Evolutionary conservation across 257 asterid species (phyloP), one percentile per base, ranked within the genome.

Genomic region (Nicotiana sylvestris): DNA sequence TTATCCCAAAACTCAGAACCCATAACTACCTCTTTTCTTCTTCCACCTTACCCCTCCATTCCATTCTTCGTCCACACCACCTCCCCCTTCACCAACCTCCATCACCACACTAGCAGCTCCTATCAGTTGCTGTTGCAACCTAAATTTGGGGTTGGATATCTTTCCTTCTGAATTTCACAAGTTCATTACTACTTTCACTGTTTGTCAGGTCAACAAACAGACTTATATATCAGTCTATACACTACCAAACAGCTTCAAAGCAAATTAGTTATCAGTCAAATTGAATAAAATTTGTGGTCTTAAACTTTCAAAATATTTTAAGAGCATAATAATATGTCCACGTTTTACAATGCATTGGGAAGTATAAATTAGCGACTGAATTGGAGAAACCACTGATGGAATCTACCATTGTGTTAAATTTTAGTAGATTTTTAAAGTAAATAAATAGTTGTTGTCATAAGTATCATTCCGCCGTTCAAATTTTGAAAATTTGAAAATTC

Each of bases 111-210:
- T 33, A 33, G 37, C 5, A 33, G 37, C 37, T 33, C 37, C 37
- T 33, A 33, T 33, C 5, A 33, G 37, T 4, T 33, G 37, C 37
- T 3, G 37, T 33, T 33, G 37, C 37, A 33, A 33, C 91, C 56
- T 87, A 93, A 85, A 78, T 72, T 78, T 37, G 87, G 29, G 91
- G 81, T 33, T 57, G 85, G 56, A 91, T 84, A 87, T 84, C 96
- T 86, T 93, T 96, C 85, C 99, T 89, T 84, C 99, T 97, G 18
- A 90, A 91, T 86, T 83, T 94, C 66, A 83, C 11, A 25, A 77
- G 51, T 58, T 83, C 94, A 15, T 83, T 84, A 77, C 76, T 81
- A 53, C 37, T 65, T 49, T 60, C 82, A 39, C 81, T 74, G 55
- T 62, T 81, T 56, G 78, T 85, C 18, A 88, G 84, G 60, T 72